Base-by-base conservation (phyloP, 306 rosid species). In the Elaeagnus macrophylla region DNA sequence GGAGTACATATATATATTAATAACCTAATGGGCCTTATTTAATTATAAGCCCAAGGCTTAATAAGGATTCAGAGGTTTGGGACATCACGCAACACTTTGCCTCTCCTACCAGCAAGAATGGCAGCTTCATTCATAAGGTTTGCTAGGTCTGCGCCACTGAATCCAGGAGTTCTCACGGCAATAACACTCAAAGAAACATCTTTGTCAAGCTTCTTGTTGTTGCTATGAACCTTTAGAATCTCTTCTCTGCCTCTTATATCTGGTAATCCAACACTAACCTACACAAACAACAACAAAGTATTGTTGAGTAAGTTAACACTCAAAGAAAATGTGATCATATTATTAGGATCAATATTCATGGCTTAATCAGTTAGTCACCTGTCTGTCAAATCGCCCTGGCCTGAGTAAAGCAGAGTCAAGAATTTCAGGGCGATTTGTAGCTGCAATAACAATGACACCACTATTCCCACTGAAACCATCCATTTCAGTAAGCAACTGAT, bases 101-200 rank as follows among this genome's bases (percentile, higher is more conserved):
- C 83, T 49, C 91, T 72, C 37, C 95, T 77, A 11, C 88, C 83
- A n/a, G 91, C 85, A 56, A 86, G 82, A 73, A 86, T 86, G 44
- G 91, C 91, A 1, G 91, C 88, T 74, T 86, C 95, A 40, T 86
- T 83, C 80, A 86, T 73, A 51, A 86, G 85, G 75, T 86, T 86
- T 14, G 95, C 88, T 0, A 83, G 75, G 73, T 86, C 91, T 14
- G 85, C 91, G 43, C 88, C 91, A 1, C 91, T 78, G 61, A 86
- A 86, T 7, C 95, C 88, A 0, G 88, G 75, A 37, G 95, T 83
- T 67, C 88, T 51, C 85, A 76, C 78, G 48, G 88, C 83, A 39
- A 86, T 81, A 36, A 80, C 73, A 44, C 65, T 67, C 3, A 79
- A 71, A 56, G 83, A 79, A 38, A 88, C 74, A 61, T 67, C 77